Evolutionary conservation across 176 grass and related monocot genomes (phyloP).

Genomic region (Lolium rigidum): DNA sequence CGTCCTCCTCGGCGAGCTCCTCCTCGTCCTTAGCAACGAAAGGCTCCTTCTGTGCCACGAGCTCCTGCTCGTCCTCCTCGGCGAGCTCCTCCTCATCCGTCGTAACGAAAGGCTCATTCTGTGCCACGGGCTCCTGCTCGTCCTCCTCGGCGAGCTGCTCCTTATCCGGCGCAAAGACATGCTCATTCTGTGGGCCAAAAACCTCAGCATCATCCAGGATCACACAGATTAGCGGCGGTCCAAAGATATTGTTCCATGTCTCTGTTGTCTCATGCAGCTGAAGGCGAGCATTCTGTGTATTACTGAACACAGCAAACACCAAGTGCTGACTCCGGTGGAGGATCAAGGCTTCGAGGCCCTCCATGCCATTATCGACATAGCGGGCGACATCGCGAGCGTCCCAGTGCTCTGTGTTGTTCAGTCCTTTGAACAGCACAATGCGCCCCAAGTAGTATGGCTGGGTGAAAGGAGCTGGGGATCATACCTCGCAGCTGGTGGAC

Average conservation of each 20-base stretch:
- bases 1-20: too few relatives aligned
- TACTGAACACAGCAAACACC: neutral
- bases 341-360: neutral
- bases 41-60: too few relatives aligned
- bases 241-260: neutral
- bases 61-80: neutral
- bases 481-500: neutral
- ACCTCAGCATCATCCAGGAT: neutral
- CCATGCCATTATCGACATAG: neutral
- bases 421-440: neutral
- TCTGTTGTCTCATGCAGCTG: neutral
- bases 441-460: neutral
- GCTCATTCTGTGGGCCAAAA: too few relatives aligned
- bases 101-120: too few relatives aligned
- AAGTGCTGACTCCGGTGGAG: neutral
- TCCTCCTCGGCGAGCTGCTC: too few relatives aligned
- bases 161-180: neutral
- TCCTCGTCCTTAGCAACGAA: too few relatives aligned
- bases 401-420: neutral
- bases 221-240: neutral
- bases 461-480: neutral
- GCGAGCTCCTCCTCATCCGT: too few relatives aligned
- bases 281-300: neutral
- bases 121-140: neutral
- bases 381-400: neutral